phyloP scores from a whole-genome alignment of 768 basidiomycete species.

The Termitomyces sp. region DNA sequence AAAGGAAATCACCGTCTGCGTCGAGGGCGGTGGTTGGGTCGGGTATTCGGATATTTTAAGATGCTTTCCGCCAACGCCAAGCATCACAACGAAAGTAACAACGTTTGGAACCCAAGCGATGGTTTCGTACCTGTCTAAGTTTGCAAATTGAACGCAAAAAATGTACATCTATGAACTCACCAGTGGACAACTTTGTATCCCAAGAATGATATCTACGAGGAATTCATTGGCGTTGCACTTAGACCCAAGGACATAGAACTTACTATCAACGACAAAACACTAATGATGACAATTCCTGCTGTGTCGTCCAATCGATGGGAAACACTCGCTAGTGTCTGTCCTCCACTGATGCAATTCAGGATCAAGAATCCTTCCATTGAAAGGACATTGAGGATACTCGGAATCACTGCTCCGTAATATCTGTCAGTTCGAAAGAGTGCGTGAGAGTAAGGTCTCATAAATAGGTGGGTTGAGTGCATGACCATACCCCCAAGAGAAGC shows the following conservation, averaged over 20 bases:
- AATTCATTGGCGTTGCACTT: neutral
- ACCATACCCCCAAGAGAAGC: slow-evolving; percentile 25
- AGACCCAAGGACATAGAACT: slow-evolving; percentile 6
- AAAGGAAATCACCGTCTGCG: slow-evolving; percentile 27
- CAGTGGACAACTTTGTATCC: slow-evolving; percentile 58
- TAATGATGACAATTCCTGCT: slow-evolving; percentile 34
- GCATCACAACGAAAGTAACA: slow-evolving; percentile 54
- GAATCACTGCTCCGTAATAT: slow-evolving; percentile 48
- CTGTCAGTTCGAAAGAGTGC: slow-evolving; percentile 22
- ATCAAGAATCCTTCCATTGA: slow-evolving; percentile 62
- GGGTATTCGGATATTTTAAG: slow-evolving; percentile 5
- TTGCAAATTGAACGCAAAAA: neutral
- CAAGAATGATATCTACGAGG: slow-evolving; percentile 47
- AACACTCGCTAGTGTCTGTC: slow-evolving; percentile 57
- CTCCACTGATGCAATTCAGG: slow-evolving; percentile 63
- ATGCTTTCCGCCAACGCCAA: slow-evolving; percentile 61
- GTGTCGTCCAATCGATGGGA: slow-evolving; percentile 32
- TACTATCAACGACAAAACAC: slow-evolving; percentile 30
- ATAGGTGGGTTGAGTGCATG: slow-evolving; percentile 1
- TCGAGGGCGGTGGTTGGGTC: slow-evolving; percentile 19
- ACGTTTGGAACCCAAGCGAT: slow-evolving; percentile 64
- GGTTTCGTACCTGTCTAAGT: slow-evolving; percentile 38
- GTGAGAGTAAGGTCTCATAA: neutral
- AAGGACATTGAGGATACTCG: slow-evolving; percentile 51
- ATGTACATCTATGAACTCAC: slow-evolving; percentile 25